These are phyloP conservation scores for Erodium chrysanthum DNA, from an alignment of 441 rosid genomes.

Conservation along the genomic window DNA sequence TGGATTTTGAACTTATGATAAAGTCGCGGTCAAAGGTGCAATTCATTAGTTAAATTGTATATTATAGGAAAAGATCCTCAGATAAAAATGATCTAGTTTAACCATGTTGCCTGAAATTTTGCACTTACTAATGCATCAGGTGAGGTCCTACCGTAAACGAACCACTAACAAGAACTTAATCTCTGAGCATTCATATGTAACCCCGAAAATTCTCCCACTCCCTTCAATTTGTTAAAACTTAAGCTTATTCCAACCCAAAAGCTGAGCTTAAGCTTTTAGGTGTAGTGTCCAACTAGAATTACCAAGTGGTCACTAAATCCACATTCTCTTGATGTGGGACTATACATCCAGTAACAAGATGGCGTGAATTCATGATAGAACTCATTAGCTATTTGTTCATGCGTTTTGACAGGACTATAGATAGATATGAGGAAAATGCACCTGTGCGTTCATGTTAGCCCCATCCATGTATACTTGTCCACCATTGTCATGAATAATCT, in stretches of 20 bases:
- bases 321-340: too few relatives aligned
- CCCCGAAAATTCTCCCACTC: not conserved
- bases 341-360: not conserved
- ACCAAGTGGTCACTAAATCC: too few relatives aligned
- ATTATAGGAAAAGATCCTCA: conserved; percentile 3
- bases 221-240: not conserved
- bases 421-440: conserved; percentile 19
- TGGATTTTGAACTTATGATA: not conserved
- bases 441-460: conserved; percentile 99
- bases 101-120: not conserved
- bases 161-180: not conserved
- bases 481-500: conserved; percentile 82
- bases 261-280: too few relatives aligned
- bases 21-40: not conserved
- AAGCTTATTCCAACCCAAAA: too few relatives aligned
- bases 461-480: conserved; percentile 99
- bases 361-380: not conserved
- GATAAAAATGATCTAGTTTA: too few relatives aligned
- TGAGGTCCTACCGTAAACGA: not conserved
- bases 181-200: not conserved
- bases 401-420: not conserved
- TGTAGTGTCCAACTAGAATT: too few relatives aligned
- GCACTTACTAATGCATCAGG: too few relatives aligned
- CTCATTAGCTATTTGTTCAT: not conserved
- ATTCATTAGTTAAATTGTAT: not conserved